Base-by-base conservation (phyloP, 192 early-diverging fungal genomes). In the Coemansia sp. region DNA sequence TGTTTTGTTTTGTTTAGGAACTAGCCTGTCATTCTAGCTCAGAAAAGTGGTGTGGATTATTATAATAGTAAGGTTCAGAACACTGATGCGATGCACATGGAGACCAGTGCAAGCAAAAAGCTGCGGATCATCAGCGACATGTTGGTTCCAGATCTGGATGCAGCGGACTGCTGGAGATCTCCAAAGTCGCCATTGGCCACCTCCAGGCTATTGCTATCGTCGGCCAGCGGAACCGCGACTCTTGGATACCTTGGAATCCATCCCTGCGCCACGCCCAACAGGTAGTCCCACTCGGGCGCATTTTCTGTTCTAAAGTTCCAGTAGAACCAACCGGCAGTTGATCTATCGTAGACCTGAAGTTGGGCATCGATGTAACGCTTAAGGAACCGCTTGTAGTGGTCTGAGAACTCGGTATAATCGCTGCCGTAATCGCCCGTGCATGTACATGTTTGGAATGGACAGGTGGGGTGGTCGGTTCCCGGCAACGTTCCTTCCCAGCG, bases 301-400 rank as follows among this genome's bases (percentile, higher is more conserved):
- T 75, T 53, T 40, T 90, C 87, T 1, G 88, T 87, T 48, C 86
- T 86, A 65, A 87, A 90, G 67, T 85, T 88, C 88, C 88, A 90
- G 44, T 79, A 88, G 59, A 86, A 87, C 87, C 88, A 90, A 0
- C 87, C 88, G 27, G 74, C 60, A 3, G 83, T 65, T 23, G 74
- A 68, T 19, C 55, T 34, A 54, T 88, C 86, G 64, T 84, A 91
- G 0, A 88, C 67, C 25, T 81, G 82, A 41, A 88, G 68, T 58
- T 91, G 89, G 0, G 83, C 82, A 22, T 82, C 73, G 61, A 85
- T 64, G 58, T 85, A 89, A 20, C 72, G 64, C n/a, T 56, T 63
- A 28, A 89, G 55, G 50, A 88, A 88, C 4, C 59, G 44, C 50
- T 84, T 88, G 68, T 87, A 86, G n/a, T 81, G 70, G 14, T 45